These are phyloP conservation scores for Phytopythium montanum DNA, from an alignment of 352 stramenopile species.

Conservation along the genomic window DNA sequence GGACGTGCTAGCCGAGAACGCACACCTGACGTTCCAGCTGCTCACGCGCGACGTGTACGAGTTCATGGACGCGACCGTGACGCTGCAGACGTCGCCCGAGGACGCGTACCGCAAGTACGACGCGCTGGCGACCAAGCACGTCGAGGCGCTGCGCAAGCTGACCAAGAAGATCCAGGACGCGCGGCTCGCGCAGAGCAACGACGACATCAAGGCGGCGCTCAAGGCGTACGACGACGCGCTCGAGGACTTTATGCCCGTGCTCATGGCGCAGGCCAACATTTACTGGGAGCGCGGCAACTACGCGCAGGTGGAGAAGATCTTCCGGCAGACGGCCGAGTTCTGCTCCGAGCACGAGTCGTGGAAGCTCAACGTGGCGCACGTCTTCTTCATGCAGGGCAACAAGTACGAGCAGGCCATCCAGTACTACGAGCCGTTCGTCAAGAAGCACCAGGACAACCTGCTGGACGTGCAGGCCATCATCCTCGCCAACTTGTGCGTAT, in stretches of 20 bases:
- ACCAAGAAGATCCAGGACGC: constrained; percentile 95
- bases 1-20: constrained; percentile 93
- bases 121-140: constrained; percentile 91
- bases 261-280: constrained; percentile 95
- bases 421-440: constrained; percentile 96
- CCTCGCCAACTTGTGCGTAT: constrained; percentile 96
- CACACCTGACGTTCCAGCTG: constrained; percentile 92
- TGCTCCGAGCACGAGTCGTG: constrained; percentile 94
- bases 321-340: constrained; percentile 93
- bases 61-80: constrained; percentile 95
- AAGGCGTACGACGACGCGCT: constrained; percentile 94
- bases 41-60: constrained; percentile 93
- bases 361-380: constrained; percentile 96
- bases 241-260: constrained; percentile 94
- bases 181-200: constrained; percentile 87
- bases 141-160: constrained; percentile 91
- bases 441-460: constrained; percentile 89
- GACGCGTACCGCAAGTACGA: constrained; percentile 94
- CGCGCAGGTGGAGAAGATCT: constrained; percentile 95
- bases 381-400: constrained; percentile 94
- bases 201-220: constrained; percentile 89
- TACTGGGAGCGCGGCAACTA: constrained; percentile 98
- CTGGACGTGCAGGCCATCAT: constrained; percentile 95
- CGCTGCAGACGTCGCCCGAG: constrained; percentile 91
- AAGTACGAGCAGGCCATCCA: constrained; percentile 87